A percentile compares a stretch with the other conserved stretches of the same genome.
These are phyloP conservation scores for Mollisiaceae sp. DNA, from an alignment of 2,329 filamentous ascomycete genomes.

Conservation along the genomic window DNA sequence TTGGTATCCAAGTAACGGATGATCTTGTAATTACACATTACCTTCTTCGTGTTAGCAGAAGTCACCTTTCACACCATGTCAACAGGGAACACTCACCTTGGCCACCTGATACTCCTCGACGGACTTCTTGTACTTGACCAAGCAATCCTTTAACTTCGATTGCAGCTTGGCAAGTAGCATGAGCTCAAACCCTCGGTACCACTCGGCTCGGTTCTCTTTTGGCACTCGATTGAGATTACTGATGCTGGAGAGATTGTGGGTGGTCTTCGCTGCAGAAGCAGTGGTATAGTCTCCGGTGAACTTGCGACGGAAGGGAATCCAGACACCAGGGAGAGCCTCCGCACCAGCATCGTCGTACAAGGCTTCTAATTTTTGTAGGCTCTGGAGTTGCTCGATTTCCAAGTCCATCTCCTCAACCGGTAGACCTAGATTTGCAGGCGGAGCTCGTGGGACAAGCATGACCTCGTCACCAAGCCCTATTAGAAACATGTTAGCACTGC, in stretches of 20 bases:
- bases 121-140: conserved; percentile 33
- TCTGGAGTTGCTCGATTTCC: conserved; percentile 38
- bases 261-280: conserved; percentile 24
- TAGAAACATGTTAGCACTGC: conserved; percentile 10
- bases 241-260: conserved; percentile 24
- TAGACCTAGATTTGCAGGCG: conserved; percentile 34
- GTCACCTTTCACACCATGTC: not conserved
- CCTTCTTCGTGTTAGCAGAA: conserved; percentile 24
- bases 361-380: conserved; percentile 32
- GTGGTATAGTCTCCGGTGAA: conserved; percentile 33
- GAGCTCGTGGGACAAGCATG: conserved; percentile 33
- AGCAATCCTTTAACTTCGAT: conserved; percentile 23
- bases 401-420: conserved; percentile 39
- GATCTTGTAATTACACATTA: conserved; percentile 34
- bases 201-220: conserved; percentile 33
- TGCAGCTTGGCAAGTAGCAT: conserved; percentile 33
- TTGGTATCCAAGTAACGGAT: conserved; percentile 67
- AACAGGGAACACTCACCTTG: conserved; percentile 28
- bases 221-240: conserved; percentile 39
- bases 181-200: conserved; percentile 41
- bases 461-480: conserved; percentile 36
- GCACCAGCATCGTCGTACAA: conserved; percentile 19
- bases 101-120: conserved; percentile 30
- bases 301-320: conserved; percentile 34
- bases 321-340: conserved; percentile 35